Percentiles rank a stretch among this genome's conserved stretches.
phyloP scores from a whole-genome alignment of 2,329 filamentous ascomycete species.

The Arthrobotrys iridis region DNA sequence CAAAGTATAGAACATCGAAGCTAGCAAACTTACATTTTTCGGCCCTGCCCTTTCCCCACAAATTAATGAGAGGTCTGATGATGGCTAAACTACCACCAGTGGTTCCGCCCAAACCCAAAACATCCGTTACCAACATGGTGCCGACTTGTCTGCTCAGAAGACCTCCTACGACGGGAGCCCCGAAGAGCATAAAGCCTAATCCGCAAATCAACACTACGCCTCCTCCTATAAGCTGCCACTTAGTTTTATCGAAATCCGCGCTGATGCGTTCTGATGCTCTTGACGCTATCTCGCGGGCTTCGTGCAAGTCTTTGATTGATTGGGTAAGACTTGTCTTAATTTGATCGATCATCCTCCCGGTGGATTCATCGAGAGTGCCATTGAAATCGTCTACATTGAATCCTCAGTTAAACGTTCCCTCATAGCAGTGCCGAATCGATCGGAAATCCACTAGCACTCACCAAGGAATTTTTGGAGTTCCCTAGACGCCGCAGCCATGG shows the following conservation, averaged over 20 bases:
- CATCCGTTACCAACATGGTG: neutral
- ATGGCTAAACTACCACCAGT: neutral
- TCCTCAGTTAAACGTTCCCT: neutral
- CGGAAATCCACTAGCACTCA: too few species aligned
- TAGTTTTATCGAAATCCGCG: neutral
- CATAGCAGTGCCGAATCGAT: neutral
- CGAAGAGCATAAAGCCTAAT: neutral
- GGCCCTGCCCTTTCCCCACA: neutral
- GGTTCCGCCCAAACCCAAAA: neutral
- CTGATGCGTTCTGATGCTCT: neutral
- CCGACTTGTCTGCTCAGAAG: neutral
- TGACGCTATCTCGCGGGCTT: neutral
- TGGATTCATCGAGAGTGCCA: too few species aligned
- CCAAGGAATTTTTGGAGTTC: neutral
- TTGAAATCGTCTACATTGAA: too few species aligned
- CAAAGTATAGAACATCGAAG: too few species aligned
- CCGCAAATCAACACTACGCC: neutral
- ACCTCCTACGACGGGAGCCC: neutral
- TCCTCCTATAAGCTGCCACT: neutral
- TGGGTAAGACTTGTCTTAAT: neutral
- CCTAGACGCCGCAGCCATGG: neutral
- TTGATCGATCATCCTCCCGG: neutral
- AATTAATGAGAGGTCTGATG: neutral
- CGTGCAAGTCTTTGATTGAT: neutral
- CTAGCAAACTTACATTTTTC: neutral